These are phyloP conservation scores for Aspergillus kassunensis DNA, from an alignment of 495 filamentous ascomycete genomes.

Conservation along the genomic window DNA sequence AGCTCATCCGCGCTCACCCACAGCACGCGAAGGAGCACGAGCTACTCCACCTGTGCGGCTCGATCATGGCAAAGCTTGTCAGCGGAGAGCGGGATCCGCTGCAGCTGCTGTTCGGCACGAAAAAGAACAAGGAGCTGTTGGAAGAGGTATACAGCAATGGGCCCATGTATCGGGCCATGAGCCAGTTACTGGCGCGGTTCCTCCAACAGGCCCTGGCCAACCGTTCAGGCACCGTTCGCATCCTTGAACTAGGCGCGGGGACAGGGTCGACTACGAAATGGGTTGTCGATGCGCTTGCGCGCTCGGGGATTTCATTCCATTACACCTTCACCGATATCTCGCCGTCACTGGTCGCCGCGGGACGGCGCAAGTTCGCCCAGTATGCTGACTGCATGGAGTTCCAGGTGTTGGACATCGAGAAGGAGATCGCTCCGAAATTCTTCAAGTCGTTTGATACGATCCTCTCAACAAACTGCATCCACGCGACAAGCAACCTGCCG, in stretches of 20 bases:
- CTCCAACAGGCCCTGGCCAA: neutral
- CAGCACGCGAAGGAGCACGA: conserved; percentile 27
- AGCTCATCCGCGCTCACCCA: conserved; percentile 10
- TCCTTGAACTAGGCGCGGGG: neutral
- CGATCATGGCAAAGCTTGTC: conserved; percentile 17
- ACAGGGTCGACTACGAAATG: neutral
- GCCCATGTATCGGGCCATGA: neutral
- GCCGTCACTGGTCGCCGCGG: conserved; percentile 32
- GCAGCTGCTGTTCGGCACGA: conserved; percentile 12
- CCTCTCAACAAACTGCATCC: conserved; percentile 45
- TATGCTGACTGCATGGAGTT: conserved; percentile 38
- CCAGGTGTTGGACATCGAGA: conserved; percentile 35
- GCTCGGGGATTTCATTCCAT: conserved; percentile 17
- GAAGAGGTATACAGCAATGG: neutral
- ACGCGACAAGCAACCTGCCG: conserved; percentile 38
- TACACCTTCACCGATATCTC: conserved; percentile 50
- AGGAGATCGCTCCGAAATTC: conserved; percentile 20
- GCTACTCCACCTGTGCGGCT: conserved; percentile 24
- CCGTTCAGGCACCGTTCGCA: neutral
- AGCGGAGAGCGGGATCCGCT: conserved; percentile 28
- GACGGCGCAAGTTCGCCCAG: conserved; percentile 26
- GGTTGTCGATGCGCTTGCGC: neutral
- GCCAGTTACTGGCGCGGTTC: neutral
- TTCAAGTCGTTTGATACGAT: conserved; percentile 31
- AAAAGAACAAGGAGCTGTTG: neutral